These are phyloP conservation scores for Aspergillus pseudoterreus DNA, from an alignment of 2,329 filamentous ascomycete species.

Conservation along the genomic window DNA sequence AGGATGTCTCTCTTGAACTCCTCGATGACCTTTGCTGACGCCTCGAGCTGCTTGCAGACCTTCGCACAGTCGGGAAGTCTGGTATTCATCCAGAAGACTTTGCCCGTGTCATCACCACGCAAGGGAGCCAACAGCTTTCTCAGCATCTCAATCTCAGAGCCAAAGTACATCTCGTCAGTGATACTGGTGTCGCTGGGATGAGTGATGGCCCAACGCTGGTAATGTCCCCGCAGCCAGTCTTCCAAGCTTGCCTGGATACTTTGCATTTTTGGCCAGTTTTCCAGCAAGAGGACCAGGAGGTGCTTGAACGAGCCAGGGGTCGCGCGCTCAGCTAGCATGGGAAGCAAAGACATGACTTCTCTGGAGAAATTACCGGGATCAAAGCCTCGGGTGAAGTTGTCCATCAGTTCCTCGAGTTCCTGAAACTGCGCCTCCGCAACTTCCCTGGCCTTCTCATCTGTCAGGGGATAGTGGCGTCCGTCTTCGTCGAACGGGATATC, in stretches of 20 bases:
- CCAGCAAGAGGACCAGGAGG: slow-evolving; percentile 20
- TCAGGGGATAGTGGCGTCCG: background rate
- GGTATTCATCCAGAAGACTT: slow-evolving; percentile 17
- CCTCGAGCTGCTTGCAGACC: slow-evolving; percentile 15
- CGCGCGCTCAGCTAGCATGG: slow-evolving; percentile 4
- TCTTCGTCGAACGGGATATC: slow-evolving; percentile 11
- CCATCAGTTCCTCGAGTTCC: slow-evolving; percentile 11
- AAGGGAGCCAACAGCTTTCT: slow-evolving; percentile 20
- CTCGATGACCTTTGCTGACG: slow-evolving; percentile 18
- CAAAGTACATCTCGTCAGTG: slow-evolving; percentile 17
- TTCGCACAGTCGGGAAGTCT: slow-evolving; percentile 6
- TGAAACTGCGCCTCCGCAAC: slow-evolving; percentile 10
- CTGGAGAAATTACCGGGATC: slow-evolving; percentile 14
- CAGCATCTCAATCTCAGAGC: slow-evolving; percentile 19
- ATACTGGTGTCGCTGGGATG: slow-evolving; percentile 5
- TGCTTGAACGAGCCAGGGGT: slow-evolving; percentile 22
- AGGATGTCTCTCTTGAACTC: slow-evolving; percentile 19
- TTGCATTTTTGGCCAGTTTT: slow-evolving; percentile 55
- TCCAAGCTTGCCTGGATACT: slow-evolving; percentile 63
- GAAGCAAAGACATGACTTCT: slow-evolving; percentile 10
- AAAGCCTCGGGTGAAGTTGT: slow-evolving; percentile 17
- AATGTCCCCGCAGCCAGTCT: slow-evolving; percentile 56
- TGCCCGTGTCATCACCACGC: slow-evolving; percentile 10
- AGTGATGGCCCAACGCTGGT: slow-evolving; percentile 1
- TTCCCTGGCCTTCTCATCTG: slow-evolving; percentile 11